Conservation (phyloP, 2,329 filamentous ascomycete genomes). For the Drechslerella dactyloides region DNA sequence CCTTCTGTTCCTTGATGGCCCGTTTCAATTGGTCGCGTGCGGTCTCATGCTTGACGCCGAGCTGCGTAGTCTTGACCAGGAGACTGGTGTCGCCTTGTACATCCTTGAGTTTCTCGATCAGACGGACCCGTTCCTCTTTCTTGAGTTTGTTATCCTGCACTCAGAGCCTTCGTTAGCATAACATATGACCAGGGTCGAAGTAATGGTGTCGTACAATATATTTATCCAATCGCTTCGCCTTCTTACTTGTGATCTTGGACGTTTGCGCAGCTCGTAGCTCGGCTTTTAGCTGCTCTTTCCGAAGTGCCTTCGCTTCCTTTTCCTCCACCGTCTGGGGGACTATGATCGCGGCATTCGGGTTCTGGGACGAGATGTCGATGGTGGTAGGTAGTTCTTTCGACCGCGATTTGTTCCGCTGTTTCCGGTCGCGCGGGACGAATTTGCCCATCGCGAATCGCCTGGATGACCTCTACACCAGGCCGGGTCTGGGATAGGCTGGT, state of each 20-base stretch:
- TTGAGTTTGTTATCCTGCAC: constrained; percentile 81
- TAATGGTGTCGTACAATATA: constrained; percentile 64
- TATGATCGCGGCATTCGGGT: constrained; percentile 42
- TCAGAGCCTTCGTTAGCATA: constrained; percentile 14
- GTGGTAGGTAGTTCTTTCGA: constrained; percentile 22
- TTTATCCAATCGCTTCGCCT: constrained; percentile 72
- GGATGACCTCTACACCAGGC: not conserved
- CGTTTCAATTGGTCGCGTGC: constrained; percentile 72
- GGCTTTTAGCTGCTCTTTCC: constrained; percentile 59
- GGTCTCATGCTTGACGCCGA: constrained; percentile 75
- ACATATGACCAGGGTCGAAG: not conserved
- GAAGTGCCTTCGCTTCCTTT: constrained; percentile 38
- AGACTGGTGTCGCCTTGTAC: constrained; percentile 81
- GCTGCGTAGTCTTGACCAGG: constrained; percentile 75
- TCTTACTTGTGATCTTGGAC: constrained; percentile 67
- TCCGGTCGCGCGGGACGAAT: constrained; percentile 46
- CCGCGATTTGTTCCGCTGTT: constrained; percentile 47
- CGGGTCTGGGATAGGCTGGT: not conserved
- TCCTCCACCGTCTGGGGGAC: constrained; percentile 40
- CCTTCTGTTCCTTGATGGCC: constrained; percentile 69
- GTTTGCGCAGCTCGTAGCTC: constrained; percentile 64
- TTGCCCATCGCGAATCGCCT: constrained; percentile 40
- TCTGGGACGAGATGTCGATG: constrained; percentile 30
- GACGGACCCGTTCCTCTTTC: constrained; percentile 86
- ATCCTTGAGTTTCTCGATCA: constrained; percentile 81